phyloP scores from a whole-genome alignment of 495 filamentous ascomycete species.

The Penicillium verhagenii region DNA sequence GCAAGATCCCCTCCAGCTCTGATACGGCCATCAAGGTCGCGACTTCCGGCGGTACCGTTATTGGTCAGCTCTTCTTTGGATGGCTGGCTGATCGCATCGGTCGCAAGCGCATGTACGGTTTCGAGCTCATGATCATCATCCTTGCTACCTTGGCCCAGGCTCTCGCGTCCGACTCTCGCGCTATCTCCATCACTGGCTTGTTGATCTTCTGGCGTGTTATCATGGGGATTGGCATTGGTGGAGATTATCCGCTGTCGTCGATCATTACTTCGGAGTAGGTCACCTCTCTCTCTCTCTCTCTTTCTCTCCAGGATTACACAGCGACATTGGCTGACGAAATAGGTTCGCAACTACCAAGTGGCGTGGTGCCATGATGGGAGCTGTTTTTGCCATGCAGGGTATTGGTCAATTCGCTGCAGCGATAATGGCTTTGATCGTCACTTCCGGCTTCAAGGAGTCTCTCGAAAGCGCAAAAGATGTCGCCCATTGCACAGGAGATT shows the following conservation, averaged over 20 bases:
- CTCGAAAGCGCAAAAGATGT: conserved; percentile 50
- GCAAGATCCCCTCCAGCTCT: conserved; percentile 57
- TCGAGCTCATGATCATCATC: conserved; percentile 87
- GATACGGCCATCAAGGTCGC: conserved; percentile 87
- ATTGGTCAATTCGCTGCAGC: conserved; percentile 73
- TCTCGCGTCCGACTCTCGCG: conserved; percentile 63
- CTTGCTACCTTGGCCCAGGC: conserved; percentile 77
- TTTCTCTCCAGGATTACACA: too few relatives aligned
- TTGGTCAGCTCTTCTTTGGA: conserved; percentile 83
- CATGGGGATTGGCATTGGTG: conserved; percentile 82
- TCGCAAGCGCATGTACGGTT: conserved; percentile 82
- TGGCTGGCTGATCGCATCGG: conserved; percentile 76
- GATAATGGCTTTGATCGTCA: conserved; percentile 69
- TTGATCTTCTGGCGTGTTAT: conserved; percentile 89
- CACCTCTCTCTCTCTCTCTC: conserved; percentile 1
- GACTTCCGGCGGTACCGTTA: conserved; percentile 81
- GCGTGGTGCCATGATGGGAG: conserved; percentile 86
- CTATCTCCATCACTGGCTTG: conserved; percentile 70
- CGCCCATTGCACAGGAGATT: conserved; percentile 59
- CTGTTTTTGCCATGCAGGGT: conserved; percentile 83
- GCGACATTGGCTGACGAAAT: background rate
- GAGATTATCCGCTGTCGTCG: conserved; percentile 81
- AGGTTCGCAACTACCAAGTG: conserved; percentile 81
- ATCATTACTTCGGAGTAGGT: conserved; percentile 80
- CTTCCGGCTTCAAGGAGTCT: conserved; percentile 69